Conservation (phyloP, 768 basidiomycete species). For the Lepiota brunneoincarnata region DNA sequence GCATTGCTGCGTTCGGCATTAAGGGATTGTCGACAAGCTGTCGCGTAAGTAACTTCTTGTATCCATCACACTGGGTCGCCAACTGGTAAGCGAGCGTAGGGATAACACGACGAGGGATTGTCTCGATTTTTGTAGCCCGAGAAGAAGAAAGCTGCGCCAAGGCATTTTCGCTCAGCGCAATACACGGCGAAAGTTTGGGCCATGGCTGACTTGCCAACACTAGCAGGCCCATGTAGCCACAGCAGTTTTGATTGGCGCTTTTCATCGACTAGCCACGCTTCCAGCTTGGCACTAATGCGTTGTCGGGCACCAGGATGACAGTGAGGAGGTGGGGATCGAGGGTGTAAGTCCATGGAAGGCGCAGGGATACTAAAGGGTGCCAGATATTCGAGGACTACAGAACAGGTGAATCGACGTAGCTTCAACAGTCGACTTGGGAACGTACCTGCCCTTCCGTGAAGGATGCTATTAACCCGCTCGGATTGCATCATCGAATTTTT, state of each 20-base stretch:
- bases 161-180: background rate
- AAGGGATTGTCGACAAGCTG: background rate
- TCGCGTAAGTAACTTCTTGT: background rate
- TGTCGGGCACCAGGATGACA: slow-evolving; percentile 1
- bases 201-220: slow-evolving; percentile 5
- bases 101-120: background rate
- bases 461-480: no score
- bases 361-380: no score
- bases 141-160: slow-evolving; percentile 9
- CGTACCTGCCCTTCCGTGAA: no score
- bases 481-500: no score
- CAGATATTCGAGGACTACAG: no score
- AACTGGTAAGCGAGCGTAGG: background rate
- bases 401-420: no score
- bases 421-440: no score
- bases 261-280: background rate
- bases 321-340: background rate
- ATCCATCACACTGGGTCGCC: background rate
- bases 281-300: background rate
- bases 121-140: background rate
- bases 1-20: background rate
- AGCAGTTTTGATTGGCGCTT: background rate
- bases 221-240: slow-evolving; percentile 6
- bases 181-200: slow-evolving; percentile 1
- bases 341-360: no score